phyloP scores from a whole-genome alignment of 225 moss, liverwort and hornwort species.

The Sphagnum tenellum region DNA sequence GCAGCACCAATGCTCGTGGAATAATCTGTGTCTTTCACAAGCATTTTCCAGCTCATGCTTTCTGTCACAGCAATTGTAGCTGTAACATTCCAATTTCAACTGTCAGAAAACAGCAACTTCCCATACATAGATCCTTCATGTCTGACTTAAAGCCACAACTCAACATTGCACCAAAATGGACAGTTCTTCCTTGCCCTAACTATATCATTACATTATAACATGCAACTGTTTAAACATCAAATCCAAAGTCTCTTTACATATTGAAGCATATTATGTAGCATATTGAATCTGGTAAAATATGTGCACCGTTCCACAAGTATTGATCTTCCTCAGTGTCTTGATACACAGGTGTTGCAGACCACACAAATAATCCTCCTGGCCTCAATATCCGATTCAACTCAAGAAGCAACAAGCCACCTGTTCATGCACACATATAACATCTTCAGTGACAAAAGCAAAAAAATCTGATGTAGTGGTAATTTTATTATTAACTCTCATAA shows the following conservation, averaged over 20 bases:
- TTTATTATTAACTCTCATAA: no score
- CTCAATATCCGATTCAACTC: slow-evolving; percentile 80
- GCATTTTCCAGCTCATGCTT: slow-evolving; percentile 71
- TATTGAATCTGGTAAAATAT: neutral
- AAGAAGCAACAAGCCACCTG: slow-evolving; percentile 69
- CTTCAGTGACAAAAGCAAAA: neutral
- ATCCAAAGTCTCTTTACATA: no score
- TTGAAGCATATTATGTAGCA: neutral
- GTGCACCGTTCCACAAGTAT: slow-evolving; percentile 54
- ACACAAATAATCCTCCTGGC: slow-evolving; percentile 80
- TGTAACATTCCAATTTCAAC: slow-evolving; percentile 11
- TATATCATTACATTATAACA: no score
- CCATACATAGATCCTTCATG: neutral
- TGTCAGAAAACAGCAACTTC: neutral
- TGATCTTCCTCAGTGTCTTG: slow-evolving; percentile 48
- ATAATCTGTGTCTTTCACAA: slow-evolving; percentile 42
- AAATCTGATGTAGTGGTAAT: no score
- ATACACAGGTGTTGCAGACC: slow-evolving; percentile 94
- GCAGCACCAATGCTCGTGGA: slow-evolving; percentile 58
- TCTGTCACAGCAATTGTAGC: slow-evolving; percentile 54
- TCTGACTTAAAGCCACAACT: neutral
- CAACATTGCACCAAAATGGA: no score
- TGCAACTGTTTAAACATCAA: no score
- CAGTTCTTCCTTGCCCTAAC: no score
- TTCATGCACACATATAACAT: neutral